These are phyloP conservation scores for Solanum chiquidenum DNA, from an alignment of 257 asterid species.

Conservation along the genomic window DNA sequence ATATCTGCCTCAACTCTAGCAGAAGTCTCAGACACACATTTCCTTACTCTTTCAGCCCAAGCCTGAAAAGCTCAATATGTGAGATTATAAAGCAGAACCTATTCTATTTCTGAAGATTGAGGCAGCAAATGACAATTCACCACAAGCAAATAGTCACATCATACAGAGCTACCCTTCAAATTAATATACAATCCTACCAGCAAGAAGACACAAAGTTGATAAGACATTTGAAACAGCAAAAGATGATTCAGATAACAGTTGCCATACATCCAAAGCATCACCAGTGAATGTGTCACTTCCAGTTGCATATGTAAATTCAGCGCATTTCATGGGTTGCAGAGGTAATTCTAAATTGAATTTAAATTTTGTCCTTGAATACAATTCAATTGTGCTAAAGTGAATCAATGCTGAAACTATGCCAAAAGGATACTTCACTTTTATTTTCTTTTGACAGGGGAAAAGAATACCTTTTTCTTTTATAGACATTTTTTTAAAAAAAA, in stretches of 20 bases:
- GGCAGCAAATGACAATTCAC: background rate
- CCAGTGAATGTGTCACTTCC: background rate
- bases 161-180: background rate
- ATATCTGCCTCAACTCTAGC: conserved; percentile 49
- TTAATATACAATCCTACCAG: background rate
- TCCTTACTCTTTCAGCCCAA: conserved; percentile 57
- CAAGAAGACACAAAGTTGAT: background rate
- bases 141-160: background rate
- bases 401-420: background rate
- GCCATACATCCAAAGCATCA: background rate
- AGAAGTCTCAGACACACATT: conserved; percentile 48
- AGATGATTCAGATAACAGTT: background rate
- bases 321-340: background rate
- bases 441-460: background rate
- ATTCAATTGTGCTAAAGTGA: background rate
- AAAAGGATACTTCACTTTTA: background rate
- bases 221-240: background rate
- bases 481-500: background rate
- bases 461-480: background rate
- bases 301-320: background rate
- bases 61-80: conserved; percentile 29
- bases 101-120: background rate
- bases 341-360: background rate
- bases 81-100: background rate
- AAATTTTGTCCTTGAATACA: background rate